Conservation (phyloP, 2,329 filamentous ascomycete species). For the Daldinia eschscholtzii region DNA sequence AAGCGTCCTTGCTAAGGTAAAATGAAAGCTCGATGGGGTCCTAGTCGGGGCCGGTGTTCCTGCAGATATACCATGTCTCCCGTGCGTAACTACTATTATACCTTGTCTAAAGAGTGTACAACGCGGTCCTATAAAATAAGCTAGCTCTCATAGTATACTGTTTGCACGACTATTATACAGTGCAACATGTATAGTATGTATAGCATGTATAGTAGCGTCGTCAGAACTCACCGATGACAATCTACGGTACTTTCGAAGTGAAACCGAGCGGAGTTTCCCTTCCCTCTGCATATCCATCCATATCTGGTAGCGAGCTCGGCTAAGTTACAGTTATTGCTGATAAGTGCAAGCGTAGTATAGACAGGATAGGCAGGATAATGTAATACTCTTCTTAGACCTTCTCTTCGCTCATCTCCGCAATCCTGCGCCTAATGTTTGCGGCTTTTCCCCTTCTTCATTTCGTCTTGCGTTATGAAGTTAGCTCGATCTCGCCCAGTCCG, state of each 20-base stretch:
- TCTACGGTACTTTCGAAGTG: constrained; percentile 32
- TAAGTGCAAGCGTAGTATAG: constrained; percentile 20
- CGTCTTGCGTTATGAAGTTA: constrained; percentile 36
- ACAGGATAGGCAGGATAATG: constrained; percentile 3
- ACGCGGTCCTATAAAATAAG: constrained; percentile 16
- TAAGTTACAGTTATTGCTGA: constrained; percentile 36
- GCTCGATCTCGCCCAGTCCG: constrained; percentile 38
- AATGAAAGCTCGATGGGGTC: constrained; percentile 34
- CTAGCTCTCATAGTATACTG: constrained; percentile 20
- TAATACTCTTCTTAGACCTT: constrained; percentile 31
- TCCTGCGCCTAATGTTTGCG: constrained; percentile 37
- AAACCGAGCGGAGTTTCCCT: constrained; percentile 41
- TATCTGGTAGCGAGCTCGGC: constrained; percentile 44
- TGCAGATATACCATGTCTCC: constrained; percentile 43
- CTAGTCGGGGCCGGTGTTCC: constrained; percentile 40
- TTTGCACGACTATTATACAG: constrained; percentile 19
- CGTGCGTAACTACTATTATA: constrained; percentile 33
- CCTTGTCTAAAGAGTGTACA: constrained; percentile 34
- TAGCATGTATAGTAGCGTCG: constrained; percentile 7
- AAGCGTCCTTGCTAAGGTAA: constrained; percentile 33
- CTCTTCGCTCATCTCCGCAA: constrained; percentile 43
- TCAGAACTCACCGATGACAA: constrained; percentile 43
- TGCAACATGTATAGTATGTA: constrained; percentile 5
- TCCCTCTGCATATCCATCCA: constrained; percentile 31
- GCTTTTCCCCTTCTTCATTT: constrained; percentile 41